Conservation (phyloP, 1,284 basidiomycete genomes). For the Ceratobasidium sp. region DNA sequence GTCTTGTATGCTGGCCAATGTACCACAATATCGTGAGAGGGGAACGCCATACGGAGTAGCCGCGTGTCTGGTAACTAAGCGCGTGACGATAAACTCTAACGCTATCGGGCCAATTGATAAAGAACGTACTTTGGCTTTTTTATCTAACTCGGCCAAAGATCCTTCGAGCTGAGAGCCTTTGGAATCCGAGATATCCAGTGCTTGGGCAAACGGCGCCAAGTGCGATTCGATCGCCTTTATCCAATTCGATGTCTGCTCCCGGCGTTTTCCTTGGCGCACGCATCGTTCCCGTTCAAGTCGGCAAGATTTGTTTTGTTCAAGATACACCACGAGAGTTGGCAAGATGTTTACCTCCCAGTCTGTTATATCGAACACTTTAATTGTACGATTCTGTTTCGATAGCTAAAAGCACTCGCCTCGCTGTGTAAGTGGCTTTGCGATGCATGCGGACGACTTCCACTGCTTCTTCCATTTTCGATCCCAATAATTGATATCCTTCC, state of each 20-base stretch:
- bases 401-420: neutral
- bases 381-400: neutral
- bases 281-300: slow-evolving; percentile 11
- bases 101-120: too few relatives aligned
- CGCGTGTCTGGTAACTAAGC: neutral
- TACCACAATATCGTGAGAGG: neutral
- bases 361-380: neutral
- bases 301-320: neutral
- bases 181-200: neutral
- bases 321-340: neutral
- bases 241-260: neutral
- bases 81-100: too few relatives aligned
- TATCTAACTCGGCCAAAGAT: too few relatives aligned
- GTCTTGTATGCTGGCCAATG: slow-evolving; percentile 3
- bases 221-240: neutral
- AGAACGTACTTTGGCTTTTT: too few relatives aligned
- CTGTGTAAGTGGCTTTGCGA: slow-evolving; percentile 6
- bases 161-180: neutral
- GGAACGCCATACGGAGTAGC: neutral
- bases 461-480: neutral
- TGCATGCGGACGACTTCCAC: neutral
- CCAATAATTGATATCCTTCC: neutral
- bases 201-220: neutral
- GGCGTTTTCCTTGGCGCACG: neutral
- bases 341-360: slow-evolving; percentile 16